Percentiles rank a stretch among this genome's conserved stretches.
Conservation (phyloP, 2,329 filamentous ascomycete genomes). For the Aspergillus flavus region DNA sequence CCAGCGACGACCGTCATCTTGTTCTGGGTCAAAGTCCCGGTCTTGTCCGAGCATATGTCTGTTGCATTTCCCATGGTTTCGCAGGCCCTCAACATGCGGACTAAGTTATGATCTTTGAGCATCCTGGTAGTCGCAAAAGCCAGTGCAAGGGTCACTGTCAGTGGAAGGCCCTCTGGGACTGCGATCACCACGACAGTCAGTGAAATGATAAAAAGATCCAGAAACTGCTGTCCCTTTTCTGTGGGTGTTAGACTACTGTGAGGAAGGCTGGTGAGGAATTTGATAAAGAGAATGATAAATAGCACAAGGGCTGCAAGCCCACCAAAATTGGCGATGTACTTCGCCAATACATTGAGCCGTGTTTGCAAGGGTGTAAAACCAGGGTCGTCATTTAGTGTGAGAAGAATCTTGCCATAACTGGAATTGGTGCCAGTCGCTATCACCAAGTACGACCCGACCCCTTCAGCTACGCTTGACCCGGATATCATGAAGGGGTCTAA, state of each 20-base stretch:
- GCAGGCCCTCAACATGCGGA: conserved; percentile 57
- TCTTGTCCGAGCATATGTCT: conserved; percentile 64
- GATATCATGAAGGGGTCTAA: conserved; percentile 74
- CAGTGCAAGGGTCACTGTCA: conserved; percentile 61
- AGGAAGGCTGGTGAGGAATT: conserved; percentile 65
- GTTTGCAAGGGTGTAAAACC: conserved; percentile 75
- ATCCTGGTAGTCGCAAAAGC: conserved; percentile 62
- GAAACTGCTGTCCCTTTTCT: conserved; percentile 55
- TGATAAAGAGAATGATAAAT: conserved; percentile 72
- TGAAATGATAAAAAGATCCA: conserved; percentile 57
- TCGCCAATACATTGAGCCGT: conserved; percentile 72
- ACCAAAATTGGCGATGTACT: conserved; percentile 72
- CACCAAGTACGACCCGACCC: conserved; percentile 72
- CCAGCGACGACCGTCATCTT: conserved; percentile 61
- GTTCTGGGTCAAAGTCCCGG: conserved; percentile 62
- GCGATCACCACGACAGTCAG: conserved; percentile 60
- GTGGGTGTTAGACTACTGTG: conserved; percentile 43
- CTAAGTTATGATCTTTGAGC: conserved; percentile 61
- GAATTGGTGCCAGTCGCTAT: conserved; percentile 74
- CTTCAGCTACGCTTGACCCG: conserved; percentile 72
- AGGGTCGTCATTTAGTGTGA: conserved; percentile 72
- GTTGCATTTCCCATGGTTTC: conserved; percentile 66
- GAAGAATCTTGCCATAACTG: conserved; percentile 71
- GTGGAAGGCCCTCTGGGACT: conserved; percentile 58
- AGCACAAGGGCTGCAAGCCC: conserved; percentile 66